These are phyloP conservation scores for Pseudoturritis turrita DNA, from an alignment of 345 rosid genomes.

Conservation along the genomic window DNA sequence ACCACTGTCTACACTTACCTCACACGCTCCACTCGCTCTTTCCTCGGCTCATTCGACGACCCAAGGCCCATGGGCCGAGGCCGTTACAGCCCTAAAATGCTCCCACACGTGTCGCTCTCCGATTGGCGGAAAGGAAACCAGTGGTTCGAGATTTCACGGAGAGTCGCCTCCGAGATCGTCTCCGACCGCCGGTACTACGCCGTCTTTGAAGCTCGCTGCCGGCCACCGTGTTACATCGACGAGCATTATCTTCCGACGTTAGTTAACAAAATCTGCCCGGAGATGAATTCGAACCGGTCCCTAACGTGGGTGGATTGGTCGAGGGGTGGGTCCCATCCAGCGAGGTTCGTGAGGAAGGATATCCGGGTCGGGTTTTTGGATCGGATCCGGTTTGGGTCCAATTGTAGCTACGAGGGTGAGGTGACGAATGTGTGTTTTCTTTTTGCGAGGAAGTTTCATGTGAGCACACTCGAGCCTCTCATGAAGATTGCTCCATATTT, in stretches of 20 bases:
- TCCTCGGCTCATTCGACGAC: constrained; percentile 38
- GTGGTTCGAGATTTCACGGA: constrained; percentile 45
- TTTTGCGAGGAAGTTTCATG: constrained; percentile 50
- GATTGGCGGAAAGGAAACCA: constrained; percentile 48
- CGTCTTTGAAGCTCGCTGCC: constrained; percentile 29
- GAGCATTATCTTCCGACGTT: constrained; percentile 48
- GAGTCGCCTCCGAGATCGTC: constrained; percentile 33
- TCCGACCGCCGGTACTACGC: constrained; percentile 37
- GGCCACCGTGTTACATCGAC: constrained; percentile 45
- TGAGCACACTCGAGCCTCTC: constrained; percentile 43
- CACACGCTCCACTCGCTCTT: constrained; percentile 34
- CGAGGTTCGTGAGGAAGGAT: constrained; percentile 31
- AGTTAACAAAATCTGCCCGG: constrained; percentile 30
- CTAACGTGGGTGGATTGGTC: constrained; percentile 59
- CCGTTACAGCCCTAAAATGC: constrained; percentile 42
- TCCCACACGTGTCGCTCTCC: constrained; percentile 32
- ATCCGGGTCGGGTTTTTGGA: constrained; percentile 36
- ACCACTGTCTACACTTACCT: constrained; percentile 38
- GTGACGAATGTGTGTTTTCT: constrained; percentile 36
- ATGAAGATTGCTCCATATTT: constrained; percentile 32
- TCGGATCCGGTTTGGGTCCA: constrained; percentile 32
- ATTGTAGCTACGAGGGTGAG: constrained; percentile 39
- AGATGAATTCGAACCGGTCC: constrained; percentile 35
- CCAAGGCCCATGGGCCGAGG: constrained; percentile 45
- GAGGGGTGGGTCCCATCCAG: constrained; percentile 41